These are phyloP conservation scores for Zopfia rhizophila DNA, from an alignment of 2,329 filamentous ascomycete genomes.

Conservation along the genomic window DNA sequence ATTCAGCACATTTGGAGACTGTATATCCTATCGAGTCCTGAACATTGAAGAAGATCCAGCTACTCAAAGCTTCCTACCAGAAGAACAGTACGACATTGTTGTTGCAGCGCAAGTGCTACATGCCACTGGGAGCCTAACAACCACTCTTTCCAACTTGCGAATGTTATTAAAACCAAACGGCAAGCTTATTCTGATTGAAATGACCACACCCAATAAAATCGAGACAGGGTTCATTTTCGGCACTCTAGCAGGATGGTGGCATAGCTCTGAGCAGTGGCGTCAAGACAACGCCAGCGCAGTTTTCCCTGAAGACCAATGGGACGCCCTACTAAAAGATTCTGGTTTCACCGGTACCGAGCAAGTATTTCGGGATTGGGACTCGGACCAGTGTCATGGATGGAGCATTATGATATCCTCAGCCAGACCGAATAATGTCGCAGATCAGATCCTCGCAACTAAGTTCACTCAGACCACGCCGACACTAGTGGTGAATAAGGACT, in stretches of 20 bases:
- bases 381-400: neutral
- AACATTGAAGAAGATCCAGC: conserved; percentile 24
- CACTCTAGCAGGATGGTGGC: conserved; percentile 37
- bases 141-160: conserved; percentile 21
- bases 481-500: no score
- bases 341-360: conserved; percentile 12
- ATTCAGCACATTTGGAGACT: conserved; percentile 7
- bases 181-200: conserved; percentile 31
- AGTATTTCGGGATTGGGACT: neutral
- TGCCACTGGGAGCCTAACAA: conserved; percentile 11
- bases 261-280: conserved; percentile 32
- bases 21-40: conserved; percentile 14
- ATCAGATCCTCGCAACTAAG: no score
- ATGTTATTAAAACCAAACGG: conserved; percentile 34
- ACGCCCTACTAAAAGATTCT: conserved; percentile 19
- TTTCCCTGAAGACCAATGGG: conserved; percentile 30
- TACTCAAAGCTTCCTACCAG: conserved; percentile 46
- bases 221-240: conserved; percentile 34
- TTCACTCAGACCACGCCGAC: no score
- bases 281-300: no score
- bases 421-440: no score
- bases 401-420: conserved; percentile 17
- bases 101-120: conserved; percentile 24
- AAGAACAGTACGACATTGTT: conserved; percentile 29
- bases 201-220: conserved; percentile 4